phyloP scores from a whole-genome alignment of 768 basidiomycete genomes.

The Galerina marginata region DNA sequence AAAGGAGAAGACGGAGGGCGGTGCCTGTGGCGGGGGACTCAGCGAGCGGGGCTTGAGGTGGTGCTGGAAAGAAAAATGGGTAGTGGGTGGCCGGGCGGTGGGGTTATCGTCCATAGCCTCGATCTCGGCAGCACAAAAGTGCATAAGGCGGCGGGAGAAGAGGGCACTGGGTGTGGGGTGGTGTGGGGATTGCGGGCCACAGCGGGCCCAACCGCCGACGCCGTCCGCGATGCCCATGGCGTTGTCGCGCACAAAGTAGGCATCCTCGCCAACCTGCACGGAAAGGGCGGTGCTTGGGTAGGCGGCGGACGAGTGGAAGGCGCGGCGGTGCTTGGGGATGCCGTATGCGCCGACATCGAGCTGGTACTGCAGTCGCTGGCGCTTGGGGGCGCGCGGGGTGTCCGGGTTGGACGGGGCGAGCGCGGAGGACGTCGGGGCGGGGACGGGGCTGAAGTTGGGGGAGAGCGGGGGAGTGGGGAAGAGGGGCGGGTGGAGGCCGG shows the following conservation, averaged over 20 bases:
- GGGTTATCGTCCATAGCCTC: conserved; percentile 26
- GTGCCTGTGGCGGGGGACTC: conserved; percentile 13
- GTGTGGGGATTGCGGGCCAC: conserved; percentile 23
- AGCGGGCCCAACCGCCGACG: conserved; percentile 86
- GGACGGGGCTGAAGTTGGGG: conserved; percentile 35
- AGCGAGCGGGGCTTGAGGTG: conserved; percentile 29
- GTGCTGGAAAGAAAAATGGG: conserved; percentile 32
- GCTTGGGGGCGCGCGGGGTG: conserved; percentile 28
- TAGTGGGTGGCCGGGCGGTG: conserved; percentile 18
- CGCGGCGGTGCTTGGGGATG: conserved; percentile 66
- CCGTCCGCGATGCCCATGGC: conserved; percentile 96
- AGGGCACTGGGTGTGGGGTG: conserved; percentile 50
- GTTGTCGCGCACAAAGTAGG: conserved; percentile 82
- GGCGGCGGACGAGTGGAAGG: conserved; percentile 26
- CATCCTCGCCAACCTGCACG: conserved; percentile 90
- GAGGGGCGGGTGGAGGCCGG: conserved; percentile 32
- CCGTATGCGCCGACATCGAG: conserved; percentile 86
- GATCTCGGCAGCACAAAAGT: conserved; percentile 75
- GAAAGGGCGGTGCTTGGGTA: conserved; percentile 47
- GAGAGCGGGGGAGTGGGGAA: conserved; percentile 34
- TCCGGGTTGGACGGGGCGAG: conserved; percentile 31
- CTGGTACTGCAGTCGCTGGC: conserved; percentile 41
- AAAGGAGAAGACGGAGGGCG: conserved; percentile 11
- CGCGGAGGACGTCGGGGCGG: conserved; percentile 32
- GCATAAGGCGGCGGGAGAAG: conserved; percentile 84